These are phyloP conservation scores for Ophiognomonia clavigignenti-juglandacearum DNA, from an alignment of 2,329 filamentous ascomycete species.

Conservation along the genomic window DNA sequence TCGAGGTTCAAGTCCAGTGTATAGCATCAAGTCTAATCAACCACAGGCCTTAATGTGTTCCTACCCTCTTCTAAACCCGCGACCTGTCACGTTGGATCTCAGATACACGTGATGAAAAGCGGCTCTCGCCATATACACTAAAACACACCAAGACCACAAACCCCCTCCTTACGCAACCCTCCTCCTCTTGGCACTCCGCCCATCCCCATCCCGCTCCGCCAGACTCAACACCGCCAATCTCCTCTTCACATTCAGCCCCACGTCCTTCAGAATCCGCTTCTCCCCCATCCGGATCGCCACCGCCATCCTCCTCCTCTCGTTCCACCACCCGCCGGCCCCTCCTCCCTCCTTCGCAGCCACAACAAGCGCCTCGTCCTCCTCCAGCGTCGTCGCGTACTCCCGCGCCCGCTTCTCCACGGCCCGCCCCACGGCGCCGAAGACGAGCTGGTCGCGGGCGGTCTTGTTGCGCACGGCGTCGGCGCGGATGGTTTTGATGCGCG, in stretches of 20 bases:
- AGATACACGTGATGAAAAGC: too few species aligned
- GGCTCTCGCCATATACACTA: too few species aligned
- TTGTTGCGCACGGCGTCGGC: conserved; percentile 42
- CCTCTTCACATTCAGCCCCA: conserved; percentile 19
- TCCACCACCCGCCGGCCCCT: conserved; percentile 1
- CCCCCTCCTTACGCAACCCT: conserved; percentile 5
- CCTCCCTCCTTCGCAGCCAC: not conserved
- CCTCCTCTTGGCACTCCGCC: conserved; percentile 23
- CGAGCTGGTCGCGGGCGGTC: conserved; percentile 42
- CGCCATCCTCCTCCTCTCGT: conserved; percentile 22
- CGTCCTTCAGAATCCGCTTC: conserved; percentile 28
- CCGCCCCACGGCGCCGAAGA: conserved; percentile 32
- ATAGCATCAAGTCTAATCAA: too few species aligned
- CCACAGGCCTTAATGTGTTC: too few species aligned
- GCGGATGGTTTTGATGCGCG: conserved; percentile 40
- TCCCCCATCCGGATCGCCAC: conserved; percentile 31
- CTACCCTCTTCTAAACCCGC: too few species aligned
- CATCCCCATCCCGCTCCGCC: conserved; percentile 17
- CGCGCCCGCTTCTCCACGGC: conserved; percentile 22
- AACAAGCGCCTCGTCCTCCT: conserved; percentile 21
- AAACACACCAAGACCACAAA: too few species aligned
- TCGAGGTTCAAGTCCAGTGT: too few species aligned
- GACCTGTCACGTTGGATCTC: too few species aligned
- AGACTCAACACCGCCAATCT: conserved; percentile 16
- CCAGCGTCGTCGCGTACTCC: conserved; percentile 26